These are phyloP conservation scores for Scedosporium minutisporum DNA, from an alignment of 2,329 filamentous ascomycete species.

Conservation along the genomic window DNA sequence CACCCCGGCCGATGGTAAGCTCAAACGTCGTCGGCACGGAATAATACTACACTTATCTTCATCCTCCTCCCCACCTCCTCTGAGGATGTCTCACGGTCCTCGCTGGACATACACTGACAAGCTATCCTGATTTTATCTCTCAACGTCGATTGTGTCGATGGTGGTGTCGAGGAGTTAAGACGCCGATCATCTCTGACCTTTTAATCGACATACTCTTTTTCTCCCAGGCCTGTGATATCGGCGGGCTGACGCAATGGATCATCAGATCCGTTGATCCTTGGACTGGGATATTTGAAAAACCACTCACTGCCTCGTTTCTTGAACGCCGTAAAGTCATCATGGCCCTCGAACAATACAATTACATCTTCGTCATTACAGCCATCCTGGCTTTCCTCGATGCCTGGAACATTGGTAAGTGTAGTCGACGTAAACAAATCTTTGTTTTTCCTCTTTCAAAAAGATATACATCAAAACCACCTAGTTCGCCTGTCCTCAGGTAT, in stretches of 20 bases:
- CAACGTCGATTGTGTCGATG: too few relatives aligned
- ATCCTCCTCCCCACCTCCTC: too few relatives aligned
- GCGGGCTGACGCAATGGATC: not conserved
- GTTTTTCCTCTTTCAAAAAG: not conserved
- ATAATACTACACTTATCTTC: not conserved
- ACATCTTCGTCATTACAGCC: conserved; percentile 45
- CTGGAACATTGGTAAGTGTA: conserved; percentile 44
- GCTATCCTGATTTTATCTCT: too few relatives aligned
- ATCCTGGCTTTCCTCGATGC: conserved; percentile 49
- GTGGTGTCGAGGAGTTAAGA: too few relatives aligned
- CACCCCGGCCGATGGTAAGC: not conserved
- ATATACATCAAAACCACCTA: too few relatives aligned
- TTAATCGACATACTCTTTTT: too few relatives aligned
- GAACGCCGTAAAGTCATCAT: conserved; percentile 13
- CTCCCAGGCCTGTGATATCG: too few relatives aligned
- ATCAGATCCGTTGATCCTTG: too few relatives aligned
- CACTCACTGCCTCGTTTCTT: not conserved
- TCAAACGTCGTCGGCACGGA: not conserved
- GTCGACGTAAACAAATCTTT: not conserved
- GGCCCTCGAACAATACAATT: conserved; percentile 39
- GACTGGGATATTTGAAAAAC: not conserved
- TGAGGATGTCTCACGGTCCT: not conserved
- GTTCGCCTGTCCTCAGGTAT: too few relatives aligned
- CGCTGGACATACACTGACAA: too few relatives aligned
- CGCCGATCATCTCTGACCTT: too few relatives aligned